These are phyloP conservation scores for Schizosaccharomyces lindneri DNA, from an alignment of 805 yeast species.

Conservation along the genomic window DNA sequence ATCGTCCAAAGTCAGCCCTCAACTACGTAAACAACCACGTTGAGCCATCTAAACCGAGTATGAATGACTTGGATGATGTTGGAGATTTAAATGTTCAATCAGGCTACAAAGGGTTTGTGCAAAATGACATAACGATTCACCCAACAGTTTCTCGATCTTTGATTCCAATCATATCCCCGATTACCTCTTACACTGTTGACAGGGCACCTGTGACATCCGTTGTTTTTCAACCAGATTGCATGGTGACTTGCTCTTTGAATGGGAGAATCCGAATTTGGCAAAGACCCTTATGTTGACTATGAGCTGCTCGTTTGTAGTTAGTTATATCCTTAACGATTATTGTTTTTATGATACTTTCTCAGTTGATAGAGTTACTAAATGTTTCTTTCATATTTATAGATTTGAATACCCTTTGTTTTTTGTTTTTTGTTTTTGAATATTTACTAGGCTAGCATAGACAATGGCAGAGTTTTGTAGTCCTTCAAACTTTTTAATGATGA, in stretches of 20 bases:
- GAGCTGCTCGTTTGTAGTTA: too few relatives aligned
- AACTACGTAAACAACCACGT: not conserved
- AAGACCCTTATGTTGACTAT: not conserved
- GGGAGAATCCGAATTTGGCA: not conserved
- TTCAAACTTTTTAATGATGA: too few relatives aligned
- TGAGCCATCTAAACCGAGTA: not conserved
- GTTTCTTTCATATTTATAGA: too few relatives aligned
- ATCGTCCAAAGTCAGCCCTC: slow-evolving; percentile 6
- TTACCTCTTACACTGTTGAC: not conserved
- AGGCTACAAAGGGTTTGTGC: not conserved
- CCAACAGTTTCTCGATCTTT: not conserved
- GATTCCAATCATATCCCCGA: not conserved
- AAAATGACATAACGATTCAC: not conserved
- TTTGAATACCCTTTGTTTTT: too few relatives aligned
- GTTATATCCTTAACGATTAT: too few relatives aligned
- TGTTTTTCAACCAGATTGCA: not conserved
- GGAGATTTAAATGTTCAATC: not conserved
- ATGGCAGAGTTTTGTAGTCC: too few relatives aligned
- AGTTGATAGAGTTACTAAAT: too few relatives aligned
- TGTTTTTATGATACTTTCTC: too few relatives aligned
- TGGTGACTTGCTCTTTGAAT: not conserved
- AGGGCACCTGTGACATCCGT: not conserved
- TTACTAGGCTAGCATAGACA: too few relatives aligned
- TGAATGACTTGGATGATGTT: not conserved
- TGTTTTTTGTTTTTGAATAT: too few relatives aligned